Base-by-base conservation (phyloP, 2,329 filamentous ascomycete genomes). In the Lecanosticta acicola region DNA sequence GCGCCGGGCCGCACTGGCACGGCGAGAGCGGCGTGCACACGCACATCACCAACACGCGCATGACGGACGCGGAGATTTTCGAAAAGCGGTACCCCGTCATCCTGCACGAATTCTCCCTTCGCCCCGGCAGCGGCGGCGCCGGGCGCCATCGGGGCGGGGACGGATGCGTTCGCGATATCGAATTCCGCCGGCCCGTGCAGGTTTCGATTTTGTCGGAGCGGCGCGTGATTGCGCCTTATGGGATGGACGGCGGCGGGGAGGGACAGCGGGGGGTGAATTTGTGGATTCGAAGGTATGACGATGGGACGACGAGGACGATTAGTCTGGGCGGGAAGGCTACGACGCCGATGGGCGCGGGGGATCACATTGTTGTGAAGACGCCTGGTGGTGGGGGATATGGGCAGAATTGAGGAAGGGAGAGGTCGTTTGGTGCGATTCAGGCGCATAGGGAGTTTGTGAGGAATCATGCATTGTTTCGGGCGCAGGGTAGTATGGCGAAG, bases 341-440 rank as follows among this genome's bases (percentile, higher is more conserved):
- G 17, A 85, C 84, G 11, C 75, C 76, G 9, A 88, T 91, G 84
- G 73, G 79, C 59, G 72, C 80, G 1, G 86, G 86, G 0, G 86
- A 91, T 60, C 72, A 84, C 5, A 88, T 90, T 59, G 84, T 90
- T 44, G 73, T 91, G n/a, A 75, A 75, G 51, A 90, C 86, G 3
- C 86, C 86, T 2, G 86, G 86, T 24, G 86, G 86, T 43, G 86
- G 86, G 29, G 86, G 82, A 0, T 91, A 84, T 84, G 85, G 85
- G 0, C 66, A 65, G 20, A 69, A 73, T 1, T 83, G 58, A 83
- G 72, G 29, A 69, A 72, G 41, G 66, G 67, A 53, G 48, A 59
- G 32, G 51, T 57, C 38, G 16, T 44, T 48, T 18, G 46, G 46
- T 1, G 41, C 46, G 3, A 44, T 48, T 36, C 44, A 32, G 16